These are phyloP conservation scores for Lentinula lateritia DNA, from an alignment of 768 basidiomycete species.

Conservation along the genomic window DNA sequence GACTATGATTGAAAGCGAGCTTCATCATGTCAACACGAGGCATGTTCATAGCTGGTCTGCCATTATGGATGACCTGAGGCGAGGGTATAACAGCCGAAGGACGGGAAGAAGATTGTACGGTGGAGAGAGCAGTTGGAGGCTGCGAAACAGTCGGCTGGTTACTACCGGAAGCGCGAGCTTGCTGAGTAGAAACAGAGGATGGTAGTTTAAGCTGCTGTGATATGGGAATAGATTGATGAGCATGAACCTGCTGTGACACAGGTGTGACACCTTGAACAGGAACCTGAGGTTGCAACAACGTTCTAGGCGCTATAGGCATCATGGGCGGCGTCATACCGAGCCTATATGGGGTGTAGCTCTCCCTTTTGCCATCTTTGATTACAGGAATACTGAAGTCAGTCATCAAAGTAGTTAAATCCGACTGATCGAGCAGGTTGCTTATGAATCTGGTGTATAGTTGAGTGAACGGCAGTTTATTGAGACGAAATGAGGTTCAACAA, in stretches of 20 bases:
- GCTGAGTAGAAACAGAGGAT: background rate
- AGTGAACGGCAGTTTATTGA: background rate
- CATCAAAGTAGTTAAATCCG: constrained; percentile 29
- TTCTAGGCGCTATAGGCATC: background rate
- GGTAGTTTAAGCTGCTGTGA: constrained; percentile 4
- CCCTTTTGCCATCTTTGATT: constrained; percentile 8
- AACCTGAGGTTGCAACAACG: background rate
- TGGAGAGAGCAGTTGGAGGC: background rate
- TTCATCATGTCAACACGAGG: constrained; percentile 34
- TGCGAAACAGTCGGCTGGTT: background rate
- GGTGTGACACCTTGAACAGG: background rate
- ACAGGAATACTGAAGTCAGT: constrained; percentile 10
- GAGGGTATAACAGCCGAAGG: constrained; percentile 18
- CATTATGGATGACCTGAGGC: constrained; percentile 7
- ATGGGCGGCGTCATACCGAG: constrained; percentile 7
- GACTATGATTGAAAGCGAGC: constrained; percentile 11
- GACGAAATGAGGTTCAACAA: background rate
- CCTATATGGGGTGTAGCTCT: constrained; percentile 8
- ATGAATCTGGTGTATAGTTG: constrained; percentile 18
- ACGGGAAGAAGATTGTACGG: constrained; percentile 22
- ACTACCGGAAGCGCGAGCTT: background rate
- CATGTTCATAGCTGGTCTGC: constrained; percentile 39
- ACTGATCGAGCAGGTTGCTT: constrained; percentile 52
- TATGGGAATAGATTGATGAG: background rate
- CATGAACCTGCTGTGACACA: background rate